A percentile compares a stretch with the other conserved stretches of the same genome.
Evolutionary conservation across 148 eudicot species (phyloP).

Genomic region (Chenopodium album): DNA sequence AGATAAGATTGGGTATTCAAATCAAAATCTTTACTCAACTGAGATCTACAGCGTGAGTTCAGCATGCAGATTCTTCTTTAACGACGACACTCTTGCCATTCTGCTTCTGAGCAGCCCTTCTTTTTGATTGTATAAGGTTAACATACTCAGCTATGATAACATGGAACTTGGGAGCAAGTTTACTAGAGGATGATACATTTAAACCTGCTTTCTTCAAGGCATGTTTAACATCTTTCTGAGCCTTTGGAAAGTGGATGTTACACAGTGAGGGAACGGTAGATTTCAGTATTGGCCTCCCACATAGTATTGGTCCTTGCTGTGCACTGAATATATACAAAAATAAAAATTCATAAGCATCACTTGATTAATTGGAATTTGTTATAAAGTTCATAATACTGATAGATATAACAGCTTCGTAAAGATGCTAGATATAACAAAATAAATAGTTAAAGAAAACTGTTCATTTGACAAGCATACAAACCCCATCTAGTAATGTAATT

Average conservation of each 20-base stretch:
- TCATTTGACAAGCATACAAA: neutral
- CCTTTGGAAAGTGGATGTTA: conserved; percentile 44
- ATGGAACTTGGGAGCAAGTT: conserved; percentile 53
- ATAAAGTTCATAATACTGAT: neutral
- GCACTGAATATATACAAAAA: conserved; percentile 34
- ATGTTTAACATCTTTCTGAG: conserved; percentile 41
- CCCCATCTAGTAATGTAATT: neutral
- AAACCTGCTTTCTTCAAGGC: conserved; percentile 54
- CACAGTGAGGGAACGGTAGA: conserved; percentile 42
- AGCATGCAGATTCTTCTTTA: conserved; percentile 34
- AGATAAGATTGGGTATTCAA: conserved; percentile 2
- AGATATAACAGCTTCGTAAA: neutral
- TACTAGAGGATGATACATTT: conserved; percentile 43
- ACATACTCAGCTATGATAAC: conserved; percentile 48
- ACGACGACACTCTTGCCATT: conserved; percentile 20
- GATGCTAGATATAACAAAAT: neutral
- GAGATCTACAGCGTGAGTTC: conserved; percentile 2
- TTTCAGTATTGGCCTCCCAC: conserved; percentile 52
- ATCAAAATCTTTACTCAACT: neutral
- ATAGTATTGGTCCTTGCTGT: conserved; percentile 51
- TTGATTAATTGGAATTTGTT: neutral
- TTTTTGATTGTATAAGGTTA: conserved; percentile 40
- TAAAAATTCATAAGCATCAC: neutral
- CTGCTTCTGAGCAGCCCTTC: conserved; percentile 39
- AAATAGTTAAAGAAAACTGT: too few relatives aligned